phyloP scores from a whole-genome alignment of 2,329 filamentous ascomycete species.

The Zarea fungicola region DNA sequence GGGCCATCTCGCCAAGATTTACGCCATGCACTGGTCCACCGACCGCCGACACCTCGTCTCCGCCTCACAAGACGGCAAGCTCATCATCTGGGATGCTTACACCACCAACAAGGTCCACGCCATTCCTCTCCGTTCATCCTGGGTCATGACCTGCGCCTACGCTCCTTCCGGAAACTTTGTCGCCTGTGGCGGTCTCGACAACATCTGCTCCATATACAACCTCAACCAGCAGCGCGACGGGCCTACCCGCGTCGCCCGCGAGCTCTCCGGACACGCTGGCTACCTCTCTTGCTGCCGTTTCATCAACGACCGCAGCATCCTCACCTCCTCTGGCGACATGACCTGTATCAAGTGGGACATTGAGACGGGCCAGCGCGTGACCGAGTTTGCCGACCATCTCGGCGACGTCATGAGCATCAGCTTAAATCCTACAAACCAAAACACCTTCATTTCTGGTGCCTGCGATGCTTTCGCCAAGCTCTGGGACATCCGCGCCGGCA shows the following conservation, averaged over 20 bases:
- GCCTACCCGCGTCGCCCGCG: slow-evolving; percentile 91
- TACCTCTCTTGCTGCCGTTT: slow-evolving; percentile 98
- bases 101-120: slow-evolving; percentile 99
- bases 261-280: slow-evolving; percentile 93
- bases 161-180: slow-evolving; percentile 98
- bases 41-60: slow-evolving; percentile 96
- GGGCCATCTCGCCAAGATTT: slow-evolving; percentile 98
- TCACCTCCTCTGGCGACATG: slow-evolving; percentile 98
- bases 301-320: slow-evolving; percentile 95
- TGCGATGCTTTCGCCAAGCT: slow-evolving; percentile 98
- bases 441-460: slow-evolving; percentile 98
- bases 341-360: slow-evolving; percentile 99
- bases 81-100: slow-evolving; percentile 99
- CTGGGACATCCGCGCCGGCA: slow-evolving; percentile 97
- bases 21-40: slow-evolving; percentile 99
- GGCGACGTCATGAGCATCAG: slow-evolving; percentile 99
- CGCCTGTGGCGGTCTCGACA: slow-evolving; percentile 95
- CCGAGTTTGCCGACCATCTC: slow-evolving; percentile 95
- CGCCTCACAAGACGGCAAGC: slow-evolving; percentile 96
- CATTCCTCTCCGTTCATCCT: slow-evolving; percentile 93
- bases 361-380: slow-evolving; percentile 93
- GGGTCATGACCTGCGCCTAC: slow-evolving; percentile 99
- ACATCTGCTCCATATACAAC: slow-evolving; percentile 99
- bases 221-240: slow-evolving; percentile 90
- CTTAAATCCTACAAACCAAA: slow-evolving; percentile 98